Base-by-base conservation (phyloP, 768 basidiomycete genomes). In the Mycena leptocephala region DNA sequence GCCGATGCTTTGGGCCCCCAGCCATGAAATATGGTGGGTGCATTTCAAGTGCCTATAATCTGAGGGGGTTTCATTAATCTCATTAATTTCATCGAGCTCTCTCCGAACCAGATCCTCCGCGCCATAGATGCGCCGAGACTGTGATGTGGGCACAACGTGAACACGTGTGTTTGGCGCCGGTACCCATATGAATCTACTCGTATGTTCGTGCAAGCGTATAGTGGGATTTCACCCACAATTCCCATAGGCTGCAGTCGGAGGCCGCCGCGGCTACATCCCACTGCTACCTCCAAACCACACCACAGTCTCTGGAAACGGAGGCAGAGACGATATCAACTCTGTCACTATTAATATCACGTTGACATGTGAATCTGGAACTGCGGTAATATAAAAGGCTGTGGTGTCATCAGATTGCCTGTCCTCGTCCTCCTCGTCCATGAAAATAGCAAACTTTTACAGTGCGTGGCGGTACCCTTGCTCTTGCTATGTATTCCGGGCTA, bases 351-450 rank as follows among this genome's bases (percentile, higher is more conserved):
- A 51, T 51, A 55, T 55, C 53, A 55, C 28, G 53, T 55, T 30
- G 53, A 55, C 28, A 16, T 55, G 53, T 55, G 53, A 55, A 55
- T 55, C 53, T 55, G 53, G 53, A 55, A 55, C 53, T 55, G 53
- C 28, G 53, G 53, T 55, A 55, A 55, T 55, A 55, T 55, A 55
- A 55, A 30, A 55, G 53, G 53, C 53, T 55, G 53, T 55, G 26
- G 28, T 55, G 53, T 55, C 53, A 55, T 55, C 53, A 55, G 53
- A 55, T 55, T 55, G 53, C 53, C 53, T 55, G 53, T 55, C n/a
- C 10, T 8, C 53, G 28, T 55, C 28, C 53, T 55, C 53, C 53
- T 28, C 26, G 26, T 55, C 53, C 53, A 55, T 55, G 53, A 55
- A 55, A 55, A 55, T 55, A 24, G 53, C 53, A 55, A 55, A 55